A percentile compares a stretch with the other conserved stretches of the same genome.
These are phyloP conservation scores for Geotrichum citri-aurantii DNA, from an alignment of 1,139 yeast species.

Conservation along the genomic window DNA sequence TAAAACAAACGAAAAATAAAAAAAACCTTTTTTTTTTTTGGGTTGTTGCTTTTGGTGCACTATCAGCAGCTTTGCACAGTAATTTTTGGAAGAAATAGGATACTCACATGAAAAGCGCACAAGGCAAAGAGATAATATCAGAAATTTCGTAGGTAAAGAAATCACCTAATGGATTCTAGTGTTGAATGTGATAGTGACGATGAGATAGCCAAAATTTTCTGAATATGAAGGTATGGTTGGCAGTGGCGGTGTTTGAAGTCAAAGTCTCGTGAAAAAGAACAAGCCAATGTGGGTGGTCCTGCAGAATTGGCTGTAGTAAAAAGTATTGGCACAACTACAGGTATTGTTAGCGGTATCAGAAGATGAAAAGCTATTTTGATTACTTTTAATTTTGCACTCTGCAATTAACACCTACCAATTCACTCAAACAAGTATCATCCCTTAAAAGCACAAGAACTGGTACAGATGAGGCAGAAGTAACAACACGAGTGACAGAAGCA, in stretches of 20 bases:
- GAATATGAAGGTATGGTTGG: not conserved
- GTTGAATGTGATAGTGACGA: not conserved
- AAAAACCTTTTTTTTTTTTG: not conserved
- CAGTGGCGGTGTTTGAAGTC: not conserved
- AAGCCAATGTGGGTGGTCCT: not conserved
- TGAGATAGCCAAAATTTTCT: not conserved
- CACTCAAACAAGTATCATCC: too few relatives aligned
- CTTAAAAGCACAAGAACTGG: too few relatives aligned
- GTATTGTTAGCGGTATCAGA: not conserved
- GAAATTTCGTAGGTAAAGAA: not conserved
- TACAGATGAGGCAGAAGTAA: too few relatives aligned
- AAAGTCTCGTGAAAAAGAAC: not conserved
- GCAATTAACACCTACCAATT: too few relatives aligned
- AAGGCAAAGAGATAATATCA: not conserved
- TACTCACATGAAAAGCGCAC: not conserved
- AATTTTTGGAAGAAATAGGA: not conserved
- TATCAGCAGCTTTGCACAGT: not conserved
- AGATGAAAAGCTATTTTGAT: too few relatives aligned
- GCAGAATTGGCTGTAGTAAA: not conserved
- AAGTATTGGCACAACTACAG: not conserved
- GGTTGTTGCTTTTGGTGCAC: not conserved
- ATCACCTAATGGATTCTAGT: not conserved
- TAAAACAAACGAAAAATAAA: not conserved
- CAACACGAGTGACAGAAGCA: too few relatives aligned
- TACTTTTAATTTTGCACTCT: too few relatives aligned